A percentile compares a stretch with the other conserved stretches of the same genome.
Conservation (phyloP, 306 rosid genomes). For the Alnus glutinosa region DNA sequence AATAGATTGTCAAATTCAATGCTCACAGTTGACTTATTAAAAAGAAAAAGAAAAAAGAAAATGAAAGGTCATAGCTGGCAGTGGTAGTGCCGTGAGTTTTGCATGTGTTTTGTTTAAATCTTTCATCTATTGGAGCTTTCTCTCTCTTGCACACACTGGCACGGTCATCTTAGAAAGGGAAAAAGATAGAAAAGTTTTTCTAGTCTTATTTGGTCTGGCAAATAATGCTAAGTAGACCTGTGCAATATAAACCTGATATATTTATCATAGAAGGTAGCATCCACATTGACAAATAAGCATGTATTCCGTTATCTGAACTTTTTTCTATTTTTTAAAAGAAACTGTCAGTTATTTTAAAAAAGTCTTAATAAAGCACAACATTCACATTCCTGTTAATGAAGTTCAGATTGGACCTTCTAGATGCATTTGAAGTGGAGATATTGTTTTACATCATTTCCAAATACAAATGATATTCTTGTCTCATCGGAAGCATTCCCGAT, state of each 20-base stretch:
- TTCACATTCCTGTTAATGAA: neutral
- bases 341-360: neutral
- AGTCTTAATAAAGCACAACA: neutral
- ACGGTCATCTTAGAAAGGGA: neutral
- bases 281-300: neutral
- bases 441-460: neutral
- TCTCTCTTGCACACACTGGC: neutral
- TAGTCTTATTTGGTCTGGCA: neutral
- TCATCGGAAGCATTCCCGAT: neutral
- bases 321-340: neutral
- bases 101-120: neutral
- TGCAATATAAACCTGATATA: neutral
- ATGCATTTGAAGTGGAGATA: neutral
- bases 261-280: neutral
- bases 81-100: neutral
- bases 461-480: neutral
- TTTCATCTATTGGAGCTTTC: constrained; percentile 8
- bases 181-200: neutral
- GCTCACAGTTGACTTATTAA: neutral
- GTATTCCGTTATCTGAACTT: neutral
- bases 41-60: neutral
- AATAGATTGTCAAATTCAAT: neutral
- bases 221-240: neutral
- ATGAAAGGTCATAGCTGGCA: neutral
- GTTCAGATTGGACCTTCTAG: neutral